Evolutionary conservation across 768 basidiomycete species (phyloP).

Genomic region (Phylloporus arenicola): DNA sequence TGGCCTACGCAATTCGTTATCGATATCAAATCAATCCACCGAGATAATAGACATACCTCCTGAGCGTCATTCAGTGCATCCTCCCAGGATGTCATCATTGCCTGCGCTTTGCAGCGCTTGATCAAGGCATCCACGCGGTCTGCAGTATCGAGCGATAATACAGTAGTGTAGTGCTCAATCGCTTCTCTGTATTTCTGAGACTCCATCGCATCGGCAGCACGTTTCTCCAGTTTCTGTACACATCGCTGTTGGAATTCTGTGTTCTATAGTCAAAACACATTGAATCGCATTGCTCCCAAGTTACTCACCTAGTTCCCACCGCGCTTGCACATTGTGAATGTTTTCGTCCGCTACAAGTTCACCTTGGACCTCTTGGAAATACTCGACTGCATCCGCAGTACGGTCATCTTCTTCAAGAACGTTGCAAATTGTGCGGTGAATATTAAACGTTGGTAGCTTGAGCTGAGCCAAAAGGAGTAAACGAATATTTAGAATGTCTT

Average conservation of each 20-base stretch:
- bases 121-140: no score
- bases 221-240: neutral
- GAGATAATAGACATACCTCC: no score
- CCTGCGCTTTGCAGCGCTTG: no score
- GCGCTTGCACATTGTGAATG: neutral
- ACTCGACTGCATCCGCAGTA: neutral
- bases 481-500: neutral
- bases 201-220: neutral
- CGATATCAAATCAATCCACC: no score
- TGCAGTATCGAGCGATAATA: no score
- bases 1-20: no score
- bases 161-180: no score
- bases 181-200: neutral
- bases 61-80: no score
- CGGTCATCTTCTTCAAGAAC: neutral
- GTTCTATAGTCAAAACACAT: neutral
- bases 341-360: neutral
- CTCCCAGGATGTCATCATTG: no score
- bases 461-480: neutral
- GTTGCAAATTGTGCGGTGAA: neutral
- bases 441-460: neutral
- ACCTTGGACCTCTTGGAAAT: neutral
- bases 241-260: conserved; percentile 5
- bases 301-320: conserved; percentile 7
- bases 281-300: no score